phyloP scores from a whole-genome alignment of 2,329 filamentous ascomycete species.

The Ambrosiella cleistominuta region DNA sequence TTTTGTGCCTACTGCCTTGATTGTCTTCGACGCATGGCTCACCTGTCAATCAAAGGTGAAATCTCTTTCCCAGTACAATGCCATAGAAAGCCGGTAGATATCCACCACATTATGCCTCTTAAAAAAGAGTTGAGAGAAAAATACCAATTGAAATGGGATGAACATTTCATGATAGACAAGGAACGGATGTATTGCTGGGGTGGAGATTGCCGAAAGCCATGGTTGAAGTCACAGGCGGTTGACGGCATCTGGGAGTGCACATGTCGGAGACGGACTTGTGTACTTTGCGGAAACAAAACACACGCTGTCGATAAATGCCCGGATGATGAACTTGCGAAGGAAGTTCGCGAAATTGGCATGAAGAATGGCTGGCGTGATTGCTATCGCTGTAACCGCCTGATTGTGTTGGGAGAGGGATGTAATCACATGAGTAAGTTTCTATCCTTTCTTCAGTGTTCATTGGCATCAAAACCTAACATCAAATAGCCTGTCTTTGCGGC shows the following conservation, averaged over 20 bases:
- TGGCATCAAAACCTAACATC: not conserved
- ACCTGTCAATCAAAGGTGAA: too few relatives aligned
- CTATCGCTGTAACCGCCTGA: constrained; percentile 25
- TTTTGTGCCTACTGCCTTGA: too few relatives aligned
- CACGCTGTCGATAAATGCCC: constrained; percentile 20
- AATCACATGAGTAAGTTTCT: constrained; percentile 37
- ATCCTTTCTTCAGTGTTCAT: not conserved
- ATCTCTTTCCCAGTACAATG: too few relatives aligned
- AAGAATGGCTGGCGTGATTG: constrained; percentile 35
- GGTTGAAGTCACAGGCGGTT: not conserved
- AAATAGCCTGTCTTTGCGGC: not conserved
- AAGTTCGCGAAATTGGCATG: constrained; percentile 19
- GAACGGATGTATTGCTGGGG: constrained; percentile 34
- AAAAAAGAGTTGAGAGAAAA: too few relatives aligned
- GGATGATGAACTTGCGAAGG: not conserved
- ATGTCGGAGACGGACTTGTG: constrained; percentile 31
- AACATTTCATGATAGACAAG: too few relatives aligned
- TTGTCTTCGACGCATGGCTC: too few relatives aligned
- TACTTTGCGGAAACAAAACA: constrained; percentile 27
- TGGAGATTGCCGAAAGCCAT: constrained; percentile 19
- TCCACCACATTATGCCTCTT: too few relatives aligned
- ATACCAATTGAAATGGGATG: too few relatives aligned
- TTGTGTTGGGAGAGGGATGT: constrained; percentile 34
- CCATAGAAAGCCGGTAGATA: too few relatives aligned
- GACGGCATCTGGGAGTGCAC: constrained; percentile 15